Evolutionary conservation across 2,329 filamentous ascomycete genomes (phyloP).

Genomic region (Cylindrodendrum hubeiense): DNA sequence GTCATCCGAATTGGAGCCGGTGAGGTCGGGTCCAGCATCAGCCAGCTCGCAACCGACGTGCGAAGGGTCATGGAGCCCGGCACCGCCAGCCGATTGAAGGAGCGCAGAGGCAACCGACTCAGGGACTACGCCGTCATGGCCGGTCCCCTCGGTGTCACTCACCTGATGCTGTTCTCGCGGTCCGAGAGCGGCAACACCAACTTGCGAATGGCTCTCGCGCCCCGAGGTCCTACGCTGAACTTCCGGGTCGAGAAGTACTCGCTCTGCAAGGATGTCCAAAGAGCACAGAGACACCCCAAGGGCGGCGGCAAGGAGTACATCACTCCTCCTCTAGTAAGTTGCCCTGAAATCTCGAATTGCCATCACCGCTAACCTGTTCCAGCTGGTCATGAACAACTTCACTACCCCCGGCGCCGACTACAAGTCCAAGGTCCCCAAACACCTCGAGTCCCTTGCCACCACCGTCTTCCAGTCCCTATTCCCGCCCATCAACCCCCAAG

Average conservation of each 20-base stretch:
- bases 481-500: slow-evolving; percentile 93
- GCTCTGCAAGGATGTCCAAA: slow-evolving; percentile 89
- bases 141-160: slow-evolving; percentile 91
- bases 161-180: slow-evolving; percentile 92
- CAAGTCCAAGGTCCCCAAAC: slow-evolving; percentile 83
- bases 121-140: slow-evolving; percentile 97
- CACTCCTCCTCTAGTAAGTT: slow-evolving; percentile 80
- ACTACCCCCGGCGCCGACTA: slow-evolving; percentile 71
- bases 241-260: slow-evolving; percentile 97
- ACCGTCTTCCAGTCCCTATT: slow-evolving; percentile 97
- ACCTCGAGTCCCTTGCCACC: slow-evolving; percentile 92
- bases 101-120: slow-evolving; percentile 88
- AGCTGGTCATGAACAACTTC: slow-evolving; percentile 99
- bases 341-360: not conserved
- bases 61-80: slow-evolving; percentile 95
- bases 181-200: slow-evolving; percentile 94
- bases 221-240: slow-evolving; percentile 91
- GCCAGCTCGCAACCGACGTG: slow-evolving; percentile 91
- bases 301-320: slow-evolving; percentile 88
- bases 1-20: slow-evolving; percentile 96
- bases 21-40: slow-evolving; percentile 91
- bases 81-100: slow-evolving; percentile 89
- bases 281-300: slow-evolving; percentile 84
- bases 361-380: slow-evolving; percentile 41
- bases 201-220: slow-evolving; percentile 86